phyloP scores from a whole-genome alignment of 148 eudicot genomes.

The Vaccinium myrtillus region DNA sequence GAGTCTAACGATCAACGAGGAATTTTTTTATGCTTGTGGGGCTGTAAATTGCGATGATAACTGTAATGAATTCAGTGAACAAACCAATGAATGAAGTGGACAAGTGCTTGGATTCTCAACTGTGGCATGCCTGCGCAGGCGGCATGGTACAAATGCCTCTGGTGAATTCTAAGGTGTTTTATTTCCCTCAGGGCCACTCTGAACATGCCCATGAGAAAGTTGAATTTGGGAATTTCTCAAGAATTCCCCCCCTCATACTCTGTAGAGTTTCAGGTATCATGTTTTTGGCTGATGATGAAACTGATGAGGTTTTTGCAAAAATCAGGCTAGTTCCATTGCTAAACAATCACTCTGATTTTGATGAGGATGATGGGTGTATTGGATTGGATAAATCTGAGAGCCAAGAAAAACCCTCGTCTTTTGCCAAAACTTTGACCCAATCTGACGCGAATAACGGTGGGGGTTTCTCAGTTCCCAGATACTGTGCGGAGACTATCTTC shows the following conservation, averaged over 20 bases:
- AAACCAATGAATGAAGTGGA: slow-evolving; percentile 49
- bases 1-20: neutral
- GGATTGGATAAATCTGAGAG: slow-evolving; percentile 31
- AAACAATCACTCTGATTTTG: slow-evolving; percentile 31
- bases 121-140: slow-evolving; percentile 99
- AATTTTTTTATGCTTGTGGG: neutral
- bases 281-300: slow-evolving; percentile 64
- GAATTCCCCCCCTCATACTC: slow-evolving; percentile 51
- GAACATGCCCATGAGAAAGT: slow-evolving; percentile 62
- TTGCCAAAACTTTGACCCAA: slow-evolving; percentile 88
- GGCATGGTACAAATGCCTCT: slow-evolving; percentile 91
- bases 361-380: slow-evolving; percentile 28
- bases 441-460: slow-evolving; percentile 99
- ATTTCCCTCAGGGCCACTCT: slow-evolving; percentile 92
- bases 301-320: slow-evolving; percentile 82
- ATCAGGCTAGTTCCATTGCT: slow-evolving; percentile 51
- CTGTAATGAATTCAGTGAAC: slow-evolving; percentile 42
- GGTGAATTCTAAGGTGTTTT: slow-evolving; percentile 63
- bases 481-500: slow-evolving; percentile 93
- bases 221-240: slow-evolving; percentile 47
- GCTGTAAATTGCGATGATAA: slow-evolving; percentile 45
- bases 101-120: slow-evolving; percentile 61
- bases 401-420: slow-evolving; percentile 58
- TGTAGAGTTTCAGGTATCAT: slow-evolving; percentile 54
- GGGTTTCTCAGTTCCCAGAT: slow-evolving; percentile 85